Conservation (phyloP, 306 rosid species). For the Dryas octopetala region DNA sequence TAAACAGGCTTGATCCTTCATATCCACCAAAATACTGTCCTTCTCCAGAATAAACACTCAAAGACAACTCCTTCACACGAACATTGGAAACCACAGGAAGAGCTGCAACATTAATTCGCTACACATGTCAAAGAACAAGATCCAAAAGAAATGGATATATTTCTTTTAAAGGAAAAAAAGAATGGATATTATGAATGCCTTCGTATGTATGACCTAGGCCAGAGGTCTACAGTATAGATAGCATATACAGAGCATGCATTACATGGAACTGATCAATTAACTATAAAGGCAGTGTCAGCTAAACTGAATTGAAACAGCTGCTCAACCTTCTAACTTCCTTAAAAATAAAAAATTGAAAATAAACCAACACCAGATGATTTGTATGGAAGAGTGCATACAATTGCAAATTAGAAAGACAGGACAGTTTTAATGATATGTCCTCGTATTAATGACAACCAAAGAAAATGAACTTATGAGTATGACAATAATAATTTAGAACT, state of each 20-base stretch:
- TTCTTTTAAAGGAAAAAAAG: neutral
- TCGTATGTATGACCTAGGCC: conserved; percentile 9
- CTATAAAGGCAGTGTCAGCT: neutral
- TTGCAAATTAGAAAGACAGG: conserved; percentile 12
- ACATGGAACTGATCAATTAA: neutral
- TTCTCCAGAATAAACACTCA: conserved; percentile 76
- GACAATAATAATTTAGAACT: conserved; percentile 12
- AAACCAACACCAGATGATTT: neutral
- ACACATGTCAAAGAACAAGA: conserved; percentile 25
- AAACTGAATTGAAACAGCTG: conserved; percentile 12
- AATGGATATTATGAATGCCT: conserved; percentile 2
- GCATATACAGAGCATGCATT: conserved; percentile 2
- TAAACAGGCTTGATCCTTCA: conserved; percentile 79
- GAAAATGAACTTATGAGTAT: conserved; percentile 3
- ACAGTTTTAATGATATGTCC: conserved; percentile 9
- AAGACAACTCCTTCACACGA: conserved; percentile 57
- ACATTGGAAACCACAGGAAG: conserved; percentile 76
- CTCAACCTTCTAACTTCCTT: conserved; percentile 8
- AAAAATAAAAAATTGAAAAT: neutral
- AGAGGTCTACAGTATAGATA: neutral
- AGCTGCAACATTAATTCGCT: conserved; percentile 55
- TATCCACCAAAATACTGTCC: conserved; percentile 97
- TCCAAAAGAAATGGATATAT: neutral
- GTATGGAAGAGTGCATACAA: neutral
- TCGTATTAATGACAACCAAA: neutral